Conservation (phyloP, 768 basidiomycete genomes). For the Podaxis pistillaris region DNA sequence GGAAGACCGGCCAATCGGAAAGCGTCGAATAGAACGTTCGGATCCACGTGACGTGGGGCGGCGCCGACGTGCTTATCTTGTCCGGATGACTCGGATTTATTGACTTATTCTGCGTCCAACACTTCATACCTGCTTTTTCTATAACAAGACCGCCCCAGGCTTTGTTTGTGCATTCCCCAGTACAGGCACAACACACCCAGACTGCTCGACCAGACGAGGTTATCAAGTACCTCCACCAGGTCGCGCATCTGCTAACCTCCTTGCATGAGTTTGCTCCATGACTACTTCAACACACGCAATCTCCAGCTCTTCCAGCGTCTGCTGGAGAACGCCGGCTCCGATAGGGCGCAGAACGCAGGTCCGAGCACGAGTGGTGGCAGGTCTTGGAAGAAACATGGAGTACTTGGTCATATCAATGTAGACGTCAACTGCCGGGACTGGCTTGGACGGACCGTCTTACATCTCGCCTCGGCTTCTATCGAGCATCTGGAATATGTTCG, state of each 20-base stretch:
- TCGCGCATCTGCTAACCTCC: background rate
- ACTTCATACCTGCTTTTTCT: background rate
- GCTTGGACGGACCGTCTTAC: constrained; percentile 76
- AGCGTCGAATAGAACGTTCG: background rate
- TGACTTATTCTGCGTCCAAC: background rate
- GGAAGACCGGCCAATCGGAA: background rate
- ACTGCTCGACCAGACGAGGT: constrained; percentile 5
- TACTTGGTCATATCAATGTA: constrained; percentile 32
- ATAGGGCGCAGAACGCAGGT: constrained; percentile 32
- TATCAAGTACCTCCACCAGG: background rate
- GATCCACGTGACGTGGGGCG: background rate
- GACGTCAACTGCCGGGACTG: constrained; percentile 75
- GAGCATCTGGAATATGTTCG: constrained; percentile 78
- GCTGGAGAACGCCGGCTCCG: constrained; percentile 48
- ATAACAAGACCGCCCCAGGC: background rate
- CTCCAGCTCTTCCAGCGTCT: constrained; percentile 76
- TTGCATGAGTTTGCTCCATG: constrained; percentile 84
- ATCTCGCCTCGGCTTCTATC: constrained; percentile 69
- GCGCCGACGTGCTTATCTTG: background rate
- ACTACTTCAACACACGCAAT: constrained; percentile 65
- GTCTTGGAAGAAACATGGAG: constrained; percentile 54
- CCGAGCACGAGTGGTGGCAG: constrained; percentile 50
- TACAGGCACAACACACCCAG: background rate
- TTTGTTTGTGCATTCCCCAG: background rate
- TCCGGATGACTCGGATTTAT: background rate